These are phyloP conservation scores for Comarum palustre DNA, from an alignment of 306 rosid species.

Conservation along the genomic window DNA sequence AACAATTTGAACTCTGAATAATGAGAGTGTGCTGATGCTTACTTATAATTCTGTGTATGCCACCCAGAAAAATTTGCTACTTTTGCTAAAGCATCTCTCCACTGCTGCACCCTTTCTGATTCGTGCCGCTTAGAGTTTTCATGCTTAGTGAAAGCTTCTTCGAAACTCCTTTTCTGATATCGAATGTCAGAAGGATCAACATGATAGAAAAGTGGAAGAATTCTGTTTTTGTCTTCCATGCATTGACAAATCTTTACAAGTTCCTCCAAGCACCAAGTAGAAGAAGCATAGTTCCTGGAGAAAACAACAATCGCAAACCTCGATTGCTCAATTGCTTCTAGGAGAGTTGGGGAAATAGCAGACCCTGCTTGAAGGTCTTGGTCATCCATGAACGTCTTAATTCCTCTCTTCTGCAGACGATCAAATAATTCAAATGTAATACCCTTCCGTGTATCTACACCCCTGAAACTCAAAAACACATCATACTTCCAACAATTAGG, in stretches of 20 bases:
- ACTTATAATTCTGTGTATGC: not conserved
- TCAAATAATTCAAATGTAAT: not conserved
- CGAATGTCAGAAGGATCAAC: not conserved
- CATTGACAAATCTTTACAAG: not conserved
- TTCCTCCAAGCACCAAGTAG: not conserved
- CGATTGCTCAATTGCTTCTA: not conserved
- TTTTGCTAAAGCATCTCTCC: not conserved
- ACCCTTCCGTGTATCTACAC: not conserved
- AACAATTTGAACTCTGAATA: not conserved
- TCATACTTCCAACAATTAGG: not conserved
- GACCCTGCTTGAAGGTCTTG: not conserved
- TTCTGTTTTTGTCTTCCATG: not conserved
- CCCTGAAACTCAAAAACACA: not conserved
- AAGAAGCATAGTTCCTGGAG: not conserved
- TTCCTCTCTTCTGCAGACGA: not conserved
- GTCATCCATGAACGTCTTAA: not conserved
- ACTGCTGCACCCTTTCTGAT: not conserved
- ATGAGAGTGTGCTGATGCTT: not conserved
- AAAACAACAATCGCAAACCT: not conserved
- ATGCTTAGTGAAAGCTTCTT: not conserved
- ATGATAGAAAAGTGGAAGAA: not conserved
- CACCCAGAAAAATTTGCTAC: not conserved
- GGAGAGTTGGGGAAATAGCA: not conserved
- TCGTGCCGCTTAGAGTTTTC: not conserved
- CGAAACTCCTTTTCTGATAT: not conserved